Evolutionary conservation across 2,329 filamentous ascomycete genomes (phyloP), one percentile per base, ranked within the genome.

Genomic region (Erysiphe pulchra): DNA sequence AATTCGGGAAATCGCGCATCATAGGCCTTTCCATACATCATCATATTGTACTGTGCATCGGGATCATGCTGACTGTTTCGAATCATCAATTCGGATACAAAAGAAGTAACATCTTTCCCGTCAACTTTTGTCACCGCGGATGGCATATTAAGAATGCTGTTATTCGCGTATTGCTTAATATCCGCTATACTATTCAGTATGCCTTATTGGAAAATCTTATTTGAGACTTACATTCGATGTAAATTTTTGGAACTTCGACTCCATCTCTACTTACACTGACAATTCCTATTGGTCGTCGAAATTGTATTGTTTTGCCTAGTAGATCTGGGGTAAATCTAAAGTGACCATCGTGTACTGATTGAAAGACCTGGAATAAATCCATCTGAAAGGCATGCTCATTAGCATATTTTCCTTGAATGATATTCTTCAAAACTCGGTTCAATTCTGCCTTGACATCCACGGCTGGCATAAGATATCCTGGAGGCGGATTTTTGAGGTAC

Each of bases 281-380:
- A 1, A 79, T 53, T 40, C 63, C 60, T 50, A 70, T 56, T 24
- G 60, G 60, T 11, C 67, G 63, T 13, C 62, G 63, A 50, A 55
- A 75, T 47, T 52, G 63, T 57, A 75, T 70, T 1, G 68, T 61
- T 40, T 62, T 65, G 20, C 50, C 49, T 9, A 74, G 61, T 5
- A 67, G 59, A 49, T 73, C 68, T 6, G 70, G 68, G 7, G 64
- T 56, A 52, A 67, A 75, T 1, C 62, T 59, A 45, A 77, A 73
- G 54, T 82, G 77, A 0, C 73, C 73, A 55, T 82, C 76, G 51
- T 79, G 73, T 1, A 70, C 69, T 1, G 62, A 61, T 36, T 64
- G 63, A 31, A 76, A 62, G 6, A 70, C 59, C 28, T 62, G 58
- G 45, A 69, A 67, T 2, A 81, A 60, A 24, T 70, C 69, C 7